phyloP scores from a whole-genome alignment of 345 rosid genomes.

The Gossypium thurberi region DNA sequence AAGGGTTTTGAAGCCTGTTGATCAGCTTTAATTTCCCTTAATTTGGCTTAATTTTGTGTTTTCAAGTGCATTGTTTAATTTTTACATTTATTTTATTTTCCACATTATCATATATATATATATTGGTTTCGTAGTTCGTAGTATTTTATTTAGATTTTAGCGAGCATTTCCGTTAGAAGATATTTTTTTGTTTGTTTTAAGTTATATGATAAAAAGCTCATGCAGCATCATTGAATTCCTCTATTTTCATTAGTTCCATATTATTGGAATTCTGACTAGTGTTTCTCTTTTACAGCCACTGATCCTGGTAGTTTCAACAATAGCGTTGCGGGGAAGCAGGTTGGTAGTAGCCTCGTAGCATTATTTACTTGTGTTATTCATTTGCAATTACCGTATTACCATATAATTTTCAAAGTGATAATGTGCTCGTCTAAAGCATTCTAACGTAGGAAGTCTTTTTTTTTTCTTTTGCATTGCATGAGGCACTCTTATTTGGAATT shows the following conservation, averaged over 20 bases:
- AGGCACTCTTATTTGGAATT: neutral
- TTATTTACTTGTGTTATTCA: neutral
- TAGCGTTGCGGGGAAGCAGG: conserved; percentile 83
- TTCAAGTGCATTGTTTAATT: neutral
- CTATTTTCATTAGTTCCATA: neutral
- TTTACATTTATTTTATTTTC: neutral
- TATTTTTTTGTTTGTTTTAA: neutral
- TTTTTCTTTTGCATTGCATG: neutral
- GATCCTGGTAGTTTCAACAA: conserved; percentile 86
- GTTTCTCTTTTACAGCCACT: conserved; percentile 38
- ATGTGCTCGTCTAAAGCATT: neutral
- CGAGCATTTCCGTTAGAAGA: neutral
- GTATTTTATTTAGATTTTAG: neutral
- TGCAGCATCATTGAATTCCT: neutral
- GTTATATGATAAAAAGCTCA: neutral
- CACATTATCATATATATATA: neutral
- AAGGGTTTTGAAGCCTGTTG: conserved; percentile 27
- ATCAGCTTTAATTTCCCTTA: conserved; percentile 15
- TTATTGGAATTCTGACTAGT: neutral
- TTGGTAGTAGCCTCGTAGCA: conserved; percentile 20
- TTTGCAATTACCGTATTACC: neutral
- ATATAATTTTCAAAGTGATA: neutral
- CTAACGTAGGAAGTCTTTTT: neutral
- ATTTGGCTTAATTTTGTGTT: neutral
- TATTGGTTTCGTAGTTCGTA: neutral